Conservation (phyloP, 2,329 filamentous ascomycete species). For the Microcyclospora pomicola region DNA sequence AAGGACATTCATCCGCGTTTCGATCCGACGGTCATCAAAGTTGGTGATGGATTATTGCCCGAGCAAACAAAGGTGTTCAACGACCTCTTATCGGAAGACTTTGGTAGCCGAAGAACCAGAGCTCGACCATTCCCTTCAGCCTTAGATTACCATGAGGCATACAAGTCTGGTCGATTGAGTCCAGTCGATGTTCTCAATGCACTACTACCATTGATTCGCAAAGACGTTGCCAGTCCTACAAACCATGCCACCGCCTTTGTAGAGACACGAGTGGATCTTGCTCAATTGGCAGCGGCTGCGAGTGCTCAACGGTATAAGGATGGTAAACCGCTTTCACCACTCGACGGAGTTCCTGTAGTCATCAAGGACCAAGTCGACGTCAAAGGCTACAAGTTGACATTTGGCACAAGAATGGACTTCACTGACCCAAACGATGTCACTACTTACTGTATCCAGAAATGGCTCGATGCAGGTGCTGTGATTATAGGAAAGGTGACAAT, state of each 20-base stretch:
- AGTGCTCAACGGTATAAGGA: conserved; percentile 60
- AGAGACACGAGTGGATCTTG: conserved; percentile 48
- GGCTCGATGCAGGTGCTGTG: conserved; percentile 61
- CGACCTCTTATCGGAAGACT: conserved; percentile 6
- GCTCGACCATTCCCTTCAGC: conserved; percentile 35
- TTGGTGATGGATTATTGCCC: conserved; percentile 13
- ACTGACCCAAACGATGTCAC: conserved; percentile 40
- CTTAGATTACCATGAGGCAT: conserved; percentile 64
- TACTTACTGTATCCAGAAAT: conserved; percentile 55
- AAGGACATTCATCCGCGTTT: conserved; percentile 40
- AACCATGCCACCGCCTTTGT: conserved; percentile 61
- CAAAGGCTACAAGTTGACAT: conserved; percentile 53
- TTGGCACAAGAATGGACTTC: conserved; percentile 50
- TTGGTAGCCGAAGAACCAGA: conserved; percentile 11
- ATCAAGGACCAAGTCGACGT: conserved; percentile 72
- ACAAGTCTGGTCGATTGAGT: conserved; percentile 54
- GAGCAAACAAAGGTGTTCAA: background rate
- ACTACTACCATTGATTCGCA: conserved; percentile 56
- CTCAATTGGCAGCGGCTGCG: conserved; percentile 53
- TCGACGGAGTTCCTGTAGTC: conserved; percentile 72
- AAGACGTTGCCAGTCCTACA: conserved; percentile 38
- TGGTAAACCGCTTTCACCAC: conserved; percentile 49
- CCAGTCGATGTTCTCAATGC: conserved; percentile 58
- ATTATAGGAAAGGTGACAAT: conserved; percentile 64
- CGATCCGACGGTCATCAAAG: conserved; percentile 44